Conservation (phyloP, 108 stramenopile species). For the Cyclotella choctawhatcheeana region DNA sequence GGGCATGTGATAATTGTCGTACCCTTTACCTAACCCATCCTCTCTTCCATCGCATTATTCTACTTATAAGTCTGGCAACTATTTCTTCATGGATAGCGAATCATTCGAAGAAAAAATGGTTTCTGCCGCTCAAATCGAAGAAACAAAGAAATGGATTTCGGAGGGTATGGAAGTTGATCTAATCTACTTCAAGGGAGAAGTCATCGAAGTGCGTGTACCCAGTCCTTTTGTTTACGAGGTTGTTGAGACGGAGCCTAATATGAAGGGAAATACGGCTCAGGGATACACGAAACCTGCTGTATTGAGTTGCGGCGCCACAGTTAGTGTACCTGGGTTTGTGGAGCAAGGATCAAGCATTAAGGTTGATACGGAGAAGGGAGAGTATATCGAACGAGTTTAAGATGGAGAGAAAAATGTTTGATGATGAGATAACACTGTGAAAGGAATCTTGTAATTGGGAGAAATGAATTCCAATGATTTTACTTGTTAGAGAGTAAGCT, state of each 20-base stretch:
- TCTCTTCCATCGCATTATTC: too few species aligned
- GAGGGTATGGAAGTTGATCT: conserved; percentile 87
- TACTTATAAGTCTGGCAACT: conserved; percentile 48
- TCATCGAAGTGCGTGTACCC: conserved; percentile 89
- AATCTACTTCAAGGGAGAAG: conserved; percentile 81
- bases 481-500: too few species aligned
- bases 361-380: conserved; percentile 85
- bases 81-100: conserved; percentile 92
- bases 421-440: background rate
- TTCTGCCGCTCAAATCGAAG: conserved; percentile 59
- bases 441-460: background rate
- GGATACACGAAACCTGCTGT: conserved; percentile 87
- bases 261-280: conserved; percentile 94
- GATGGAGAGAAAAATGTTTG: background rate
- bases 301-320: conserved; percentile 75
- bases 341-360: conserved; percentile 73
- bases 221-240: conserved; percentile 70
- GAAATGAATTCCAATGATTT: too few species aligned
- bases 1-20: too few species aligned
- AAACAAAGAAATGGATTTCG: conserved; percentile 78
- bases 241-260: conserved; percentile 88
- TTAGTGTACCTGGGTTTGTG: conserved; percentile 82
- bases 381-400: conserved; percentile 67
- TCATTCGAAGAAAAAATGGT: conserved; percentile 91
- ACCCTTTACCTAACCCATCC: too few species aligned